Base-by-base conservation (phyloP, 768 basidiomycete species). In the Pleurotus citrinopileatus region DNA sequence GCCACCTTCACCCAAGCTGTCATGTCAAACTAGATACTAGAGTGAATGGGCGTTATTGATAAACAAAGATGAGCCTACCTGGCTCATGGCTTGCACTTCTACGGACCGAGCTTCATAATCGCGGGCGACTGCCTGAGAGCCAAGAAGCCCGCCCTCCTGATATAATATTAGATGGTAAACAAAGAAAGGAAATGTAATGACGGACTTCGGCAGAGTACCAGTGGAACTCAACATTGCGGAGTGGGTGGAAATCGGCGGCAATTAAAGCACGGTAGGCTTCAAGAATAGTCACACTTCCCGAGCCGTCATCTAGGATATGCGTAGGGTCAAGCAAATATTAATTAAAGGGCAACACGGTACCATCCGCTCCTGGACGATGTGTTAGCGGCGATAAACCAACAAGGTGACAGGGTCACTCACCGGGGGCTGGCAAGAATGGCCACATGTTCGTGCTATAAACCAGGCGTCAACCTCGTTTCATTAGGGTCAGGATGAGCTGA, bases 1-100 rank as follows among this genome's bases (percentile, higher is more conserved):
- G 76, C 76, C 19, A 75, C 81, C 80, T 93, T 93, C 57, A 96
- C 90, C 93, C 93, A 97, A 53, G 91, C 91, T 19, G 91, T 94
- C 91, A 93, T 93, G 66, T 93, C 91, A 63, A 88, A 90, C 89
- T 91, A 60, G 46, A 34, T 55, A 34, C 37, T 17, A 45, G 37
- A 52, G 53, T 52, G 50, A 53, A 17, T 45, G 22, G 37, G 40
- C 28, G 47, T 45, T 52, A 42, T 48, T 20, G 22, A 8, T 34
- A 55, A 25, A 22, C 15, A 20, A 28, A 27, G 53, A 46, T 56
- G 20, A 36, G 19, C 55, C 60, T 67, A 89, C 88, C 77, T 92
- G 91, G 63, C 85, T 85, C 89, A 92, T 92, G 46, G 87, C 90
- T 59, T 86, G 69, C 57, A 93, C 88, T 61, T 87, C 84, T 52